Percentiles rank a stretch among this genome's conserved stretches.
Evolutionary conservation across 108 stramenopile species (phyloP).

Genomic region (Cyclostephanos invisitatus): DNA sequence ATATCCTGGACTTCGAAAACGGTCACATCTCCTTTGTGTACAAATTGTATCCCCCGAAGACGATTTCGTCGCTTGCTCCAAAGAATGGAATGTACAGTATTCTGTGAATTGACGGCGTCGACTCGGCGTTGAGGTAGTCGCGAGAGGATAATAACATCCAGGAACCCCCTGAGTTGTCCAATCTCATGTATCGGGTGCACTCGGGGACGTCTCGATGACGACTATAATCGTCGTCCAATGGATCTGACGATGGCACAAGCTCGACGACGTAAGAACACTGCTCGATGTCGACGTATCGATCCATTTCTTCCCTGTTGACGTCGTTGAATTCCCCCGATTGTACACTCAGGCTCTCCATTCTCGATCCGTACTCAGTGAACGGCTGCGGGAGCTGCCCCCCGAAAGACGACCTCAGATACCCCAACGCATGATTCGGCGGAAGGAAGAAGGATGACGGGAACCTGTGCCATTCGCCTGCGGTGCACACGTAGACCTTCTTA

Average conservation of each 20-base stretch:
- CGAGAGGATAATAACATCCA: constrained; percentile 30
- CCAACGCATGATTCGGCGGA: constrained; percentile 60
- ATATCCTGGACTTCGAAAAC: neutral
- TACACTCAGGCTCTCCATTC: constrained; percentile 16
- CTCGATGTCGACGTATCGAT: constrained; percentile 54
- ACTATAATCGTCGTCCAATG: neutral
- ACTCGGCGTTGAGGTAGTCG: constrained; percentile 35
- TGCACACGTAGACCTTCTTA: constrained; percentile 63
- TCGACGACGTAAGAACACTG: constrained; percentile 82
- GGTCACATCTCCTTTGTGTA: constrained; percentile 3
- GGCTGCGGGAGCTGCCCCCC: constrained; percentile 90
- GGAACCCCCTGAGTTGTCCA: constrained; percentile 24
- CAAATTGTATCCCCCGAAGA: constrained; percentile 37
- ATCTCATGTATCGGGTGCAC: constrained; percentile 43
- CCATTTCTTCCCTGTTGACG: constrained; percentile 68
- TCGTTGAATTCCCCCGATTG: constrained; percentile 75
- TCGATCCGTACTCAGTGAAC: constrained; percentile 68
- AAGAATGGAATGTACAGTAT: constrained; percentile 51
- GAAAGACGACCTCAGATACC: constrained; percentile 87
- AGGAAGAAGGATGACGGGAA: constrained; percentile 92
- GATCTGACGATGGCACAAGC: constrained; percentile 30
- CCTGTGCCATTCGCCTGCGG: constrained; percentile 97
- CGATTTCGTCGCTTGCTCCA: constrained; percentile 13
- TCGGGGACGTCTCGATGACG: constrained; percentile 21
- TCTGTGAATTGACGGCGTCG: constrained; percentile 31